phyloP scores from a whole-genome alignment of 495 filamentous ascomycete genomes.

The Penicillium steckii region DNA sequence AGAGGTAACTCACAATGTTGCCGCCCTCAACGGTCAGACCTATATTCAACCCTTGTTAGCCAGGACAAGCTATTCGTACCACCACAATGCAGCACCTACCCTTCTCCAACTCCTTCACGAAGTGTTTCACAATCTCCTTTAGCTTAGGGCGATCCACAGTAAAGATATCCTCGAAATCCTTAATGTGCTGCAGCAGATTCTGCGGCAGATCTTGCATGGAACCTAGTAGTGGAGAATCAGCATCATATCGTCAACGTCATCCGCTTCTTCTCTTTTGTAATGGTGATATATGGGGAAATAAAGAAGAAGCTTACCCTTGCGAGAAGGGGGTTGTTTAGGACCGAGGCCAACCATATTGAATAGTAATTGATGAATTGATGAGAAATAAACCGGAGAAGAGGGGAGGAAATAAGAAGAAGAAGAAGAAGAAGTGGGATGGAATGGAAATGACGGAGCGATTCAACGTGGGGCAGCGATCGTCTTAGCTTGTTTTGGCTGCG shows the following conservation, averaged over 20 bases:
- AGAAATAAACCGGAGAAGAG: background rate
- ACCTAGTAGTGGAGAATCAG: conserved; percentile 43
- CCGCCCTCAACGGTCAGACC: conserved; percentile 85
- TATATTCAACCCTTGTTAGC: conserved; percentile 28
- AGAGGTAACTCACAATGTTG: conserved; percentile 70
- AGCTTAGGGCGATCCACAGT: conserved; percentile 74
- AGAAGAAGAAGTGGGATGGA: conserved; percentile 6
- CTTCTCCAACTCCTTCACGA: conserved; percentile 83
- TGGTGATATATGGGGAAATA: conserved; percentile 18
- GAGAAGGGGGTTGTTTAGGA: conserved; percentile 69
- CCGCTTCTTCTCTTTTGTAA: too few relatives aligned
- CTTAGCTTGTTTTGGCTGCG: conserved; percentile 28
- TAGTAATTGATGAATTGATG: background rate
- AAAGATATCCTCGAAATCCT: conserved; percentile 82
- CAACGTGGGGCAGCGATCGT: conserved; percentile 27
- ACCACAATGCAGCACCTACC: conserved; percentile 49
- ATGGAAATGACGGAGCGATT: conserved; percentile 26
- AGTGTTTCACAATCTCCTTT: conserved; percentile 86
- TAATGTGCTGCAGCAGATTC: conserved; percentile 80
- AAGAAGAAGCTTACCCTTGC: conserved; percentile 62
- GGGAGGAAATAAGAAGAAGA: background rate
- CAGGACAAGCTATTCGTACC: background rate
- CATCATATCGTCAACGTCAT: background rate
- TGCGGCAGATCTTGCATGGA: conserved; percentile 82
- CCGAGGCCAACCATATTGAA: conserved; percentile 73